These are phyloP conservation scores for Triangularia verruculosa DNA, from an alignment of 2,329 filamentous ascomycete species.

Conservation along the genomic window DNA sequence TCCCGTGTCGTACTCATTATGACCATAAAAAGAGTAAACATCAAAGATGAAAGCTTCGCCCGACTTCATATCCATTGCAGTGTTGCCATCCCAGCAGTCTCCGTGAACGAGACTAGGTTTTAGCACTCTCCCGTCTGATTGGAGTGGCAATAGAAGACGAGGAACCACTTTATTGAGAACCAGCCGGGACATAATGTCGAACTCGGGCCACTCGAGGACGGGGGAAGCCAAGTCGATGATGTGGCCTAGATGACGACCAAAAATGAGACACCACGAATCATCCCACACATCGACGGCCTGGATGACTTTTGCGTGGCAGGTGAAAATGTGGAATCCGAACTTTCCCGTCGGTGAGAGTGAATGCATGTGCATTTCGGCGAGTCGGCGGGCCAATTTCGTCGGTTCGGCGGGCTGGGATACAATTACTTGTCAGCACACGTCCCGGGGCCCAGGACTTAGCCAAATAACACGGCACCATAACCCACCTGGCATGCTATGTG, in stretches of 20 bases:
- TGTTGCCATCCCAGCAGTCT: conserved; percentile 35
- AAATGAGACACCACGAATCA: conserved; percentile 21
- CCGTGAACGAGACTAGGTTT: conserved; percentile 34
- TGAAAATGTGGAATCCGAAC: conserved; percentile 38
- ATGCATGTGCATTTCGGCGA: conserved; percentile 14
- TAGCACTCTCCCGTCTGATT: conserved; percentile 30
- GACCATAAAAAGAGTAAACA: conserved; percentile 31
- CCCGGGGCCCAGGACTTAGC: not conserved
- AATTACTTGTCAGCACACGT: not conserved
- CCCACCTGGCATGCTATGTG: conserved; percentile 32
- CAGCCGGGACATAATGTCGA: conserved; percentile 15
- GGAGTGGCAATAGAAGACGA: conserved; percentile 30
- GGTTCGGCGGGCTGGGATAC: not conserved
- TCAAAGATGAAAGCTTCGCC: conserved; percentile 33
- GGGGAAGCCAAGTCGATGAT: not conserved
- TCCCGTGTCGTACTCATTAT: conserved; percentile 29
- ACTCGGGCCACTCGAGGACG: not conserved
- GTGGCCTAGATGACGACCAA: not conserved
- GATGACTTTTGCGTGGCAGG: conserved; percentile 28
- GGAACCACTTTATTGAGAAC: conserved; percentile 30
- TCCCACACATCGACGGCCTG: conserved; percentile 18
- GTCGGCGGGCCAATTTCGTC: conserved; percentile 3
- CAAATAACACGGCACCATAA: conserved; percentile 6
- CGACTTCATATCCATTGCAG: conserved; percentile 28
- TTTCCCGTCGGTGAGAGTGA: conserved; percentile 31